A percentile compares a stretch with the other conserved stretches of the same genome.
phyloP scores from a whole-genome alignment of 2,329 filamentous ascomycete species.

The Colletotrichum sp. region DNA sequence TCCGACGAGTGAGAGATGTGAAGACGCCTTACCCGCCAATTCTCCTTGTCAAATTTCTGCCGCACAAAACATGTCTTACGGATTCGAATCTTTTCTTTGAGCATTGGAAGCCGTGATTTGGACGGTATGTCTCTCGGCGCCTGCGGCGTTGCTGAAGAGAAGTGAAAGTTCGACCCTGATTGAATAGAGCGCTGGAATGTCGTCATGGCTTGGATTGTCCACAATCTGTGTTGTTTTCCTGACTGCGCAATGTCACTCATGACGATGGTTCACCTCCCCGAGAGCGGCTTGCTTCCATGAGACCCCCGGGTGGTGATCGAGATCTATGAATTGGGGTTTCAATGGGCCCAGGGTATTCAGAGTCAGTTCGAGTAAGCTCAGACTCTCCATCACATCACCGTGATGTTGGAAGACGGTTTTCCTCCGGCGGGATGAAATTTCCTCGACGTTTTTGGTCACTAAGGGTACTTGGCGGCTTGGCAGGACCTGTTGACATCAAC shows the following conservation, averaged over 20 bases:
- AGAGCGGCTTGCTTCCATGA: background rate
- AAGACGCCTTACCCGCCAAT: conserved; percentile 6
- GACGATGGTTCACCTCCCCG: background rate
- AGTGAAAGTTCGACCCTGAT: background rate
- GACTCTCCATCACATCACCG: background rate
- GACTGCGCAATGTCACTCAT: background rate
- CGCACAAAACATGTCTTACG: background rate
- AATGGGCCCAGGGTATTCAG: background rate
- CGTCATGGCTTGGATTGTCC: background rate
- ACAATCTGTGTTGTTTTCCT: background rate
- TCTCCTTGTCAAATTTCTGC: background rate
- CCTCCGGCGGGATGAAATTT: background rate
- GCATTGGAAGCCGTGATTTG: background rate
- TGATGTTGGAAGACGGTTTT: background rate
- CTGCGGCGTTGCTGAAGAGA: background rate
- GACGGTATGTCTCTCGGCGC: background rate
- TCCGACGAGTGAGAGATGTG: background rate
- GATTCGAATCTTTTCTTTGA: background rate
- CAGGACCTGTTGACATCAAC: background rate
- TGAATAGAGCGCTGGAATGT: background rate
- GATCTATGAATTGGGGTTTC: background rate
- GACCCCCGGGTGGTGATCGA: background rate
- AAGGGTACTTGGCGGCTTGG: background rate
- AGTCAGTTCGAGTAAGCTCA: background rate
- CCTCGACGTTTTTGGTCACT: background rate